Conservation (phyloP, 176 grass and related monocot species). For the Zoysia pacifica region DNA sequence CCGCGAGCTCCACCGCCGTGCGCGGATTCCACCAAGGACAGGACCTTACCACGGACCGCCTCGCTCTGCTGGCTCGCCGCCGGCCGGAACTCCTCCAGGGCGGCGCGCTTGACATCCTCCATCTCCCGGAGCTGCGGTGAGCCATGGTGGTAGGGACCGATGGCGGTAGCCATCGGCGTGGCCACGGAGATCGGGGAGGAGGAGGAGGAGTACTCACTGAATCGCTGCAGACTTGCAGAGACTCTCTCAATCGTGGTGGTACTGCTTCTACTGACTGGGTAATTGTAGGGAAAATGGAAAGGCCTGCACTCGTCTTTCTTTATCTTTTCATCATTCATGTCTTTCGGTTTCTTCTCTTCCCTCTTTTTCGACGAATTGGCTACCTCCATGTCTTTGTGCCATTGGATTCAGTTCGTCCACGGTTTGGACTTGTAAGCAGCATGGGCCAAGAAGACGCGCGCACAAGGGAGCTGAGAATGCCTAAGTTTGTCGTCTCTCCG, state of each 20-base stretch:
- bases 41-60: not conserved
- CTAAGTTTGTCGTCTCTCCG: too few species aligned
- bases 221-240: not conserved
- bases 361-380: too few species aligned
- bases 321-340: too few species aligned
- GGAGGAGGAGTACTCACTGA: not conserved
- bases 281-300: not conserved
- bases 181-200: too few species aligned
- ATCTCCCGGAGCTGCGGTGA: not conserved
- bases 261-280: not conserved
- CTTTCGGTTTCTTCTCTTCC: too few species aligned
- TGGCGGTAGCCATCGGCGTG: not conserved
- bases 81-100: not conserved
- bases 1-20: not conserved
- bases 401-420: too few species aligned
- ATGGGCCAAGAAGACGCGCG: too few species aligned
- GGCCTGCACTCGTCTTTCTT: too few species aligned
- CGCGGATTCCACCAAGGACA: not conserved
- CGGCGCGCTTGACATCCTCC: not conserved
- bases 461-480: too few species aligned
- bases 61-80: too few species aligned
- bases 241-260: not conserved
- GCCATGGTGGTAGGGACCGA: conserved; percentile 12
- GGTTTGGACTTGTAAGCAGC: too few species aligned
- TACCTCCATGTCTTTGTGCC: too few species aligned